Conservation (phyloP, 306 rosid species). For the Lathyrus tuberosus region DNA sequence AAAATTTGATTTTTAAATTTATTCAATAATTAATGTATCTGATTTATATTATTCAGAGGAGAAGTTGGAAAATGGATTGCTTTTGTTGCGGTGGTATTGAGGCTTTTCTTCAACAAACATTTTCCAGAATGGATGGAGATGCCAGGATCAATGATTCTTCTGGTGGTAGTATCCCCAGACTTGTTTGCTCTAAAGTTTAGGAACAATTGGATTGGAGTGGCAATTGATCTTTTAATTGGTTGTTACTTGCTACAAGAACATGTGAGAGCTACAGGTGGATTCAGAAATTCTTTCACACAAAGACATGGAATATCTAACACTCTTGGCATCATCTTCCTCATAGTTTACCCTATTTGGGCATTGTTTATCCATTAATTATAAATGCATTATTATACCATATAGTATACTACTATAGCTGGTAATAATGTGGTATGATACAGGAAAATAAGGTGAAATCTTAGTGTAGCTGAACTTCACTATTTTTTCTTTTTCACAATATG, state of each 20-base stretch:
- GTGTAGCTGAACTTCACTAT: background rate
- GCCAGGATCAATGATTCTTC: conserved; percentile 85
- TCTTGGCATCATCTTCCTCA: conserved; percentile 68
- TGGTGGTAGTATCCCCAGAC: conserved; percentile 74
- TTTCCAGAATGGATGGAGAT: conserved; percentile 94
- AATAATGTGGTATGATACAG: background rate
- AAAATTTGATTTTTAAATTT: too few relatives aligned
- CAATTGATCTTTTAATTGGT: conserved; percentile 69
- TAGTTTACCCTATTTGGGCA: conserved; percentile 74
- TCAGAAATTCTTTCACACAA: conserved; percentile 83
- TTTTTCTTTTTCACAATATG: background rate
- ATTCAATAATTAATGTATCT: too few relatives aligned
- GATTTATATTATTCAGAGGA: conserved; percentile 50
- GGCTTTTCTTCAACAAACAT: conserved; percentile 83
- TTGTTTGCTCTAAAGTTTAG: conserved; percentile 62
- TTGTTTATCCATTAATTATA: conserved; percentile 55
- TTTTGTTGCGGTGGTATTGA: conserved; percentile 67
- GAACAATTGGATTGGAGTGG: conserved; percentile 58
- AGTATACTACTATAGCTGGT: background rate
- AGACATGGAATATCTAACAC: conserved; percentile 86
- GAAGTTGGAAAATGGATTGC: conserved; percentile 88
- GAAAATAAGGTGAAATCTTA: background rate
- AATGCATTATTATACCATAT: conserved; percentile 15
- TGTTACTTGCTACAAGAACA: conserved; percentile 90
- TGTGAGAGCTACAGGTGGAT: conserved; percentile 86